These are phyloP conservation scores for Paspalum notatum DNA, from an alignment of 176 grass and related monocot species.

Conservation along the genomic window DNA sequence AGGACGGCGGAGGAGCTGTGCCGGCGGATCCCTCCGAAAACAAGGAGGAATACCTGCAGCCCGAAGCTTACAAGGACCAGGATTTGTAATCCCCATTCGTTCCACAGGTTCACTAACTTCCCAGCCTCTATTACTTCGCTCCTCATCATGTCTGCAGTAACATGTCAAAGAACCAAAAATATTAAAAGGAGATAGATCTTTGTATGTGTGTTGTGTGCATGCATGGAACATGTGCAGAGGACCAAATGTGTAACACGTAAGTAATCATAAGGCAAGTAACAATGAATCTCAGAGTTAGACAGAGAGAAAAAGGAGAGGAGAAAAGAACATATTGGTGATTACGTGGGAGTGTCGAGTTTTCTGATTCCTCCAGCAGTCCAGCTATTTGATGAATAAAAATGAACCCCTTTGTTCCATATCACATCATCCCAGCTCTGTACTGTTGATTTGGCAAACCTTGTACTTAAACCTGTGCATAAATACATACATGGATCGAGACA, in stretches of 20 bases:
- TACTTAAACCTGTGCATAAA: no score
- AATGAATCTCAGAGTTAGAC: no score
- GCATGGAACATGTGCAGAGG: background rate
- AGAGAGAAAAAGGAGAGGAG: background rate
- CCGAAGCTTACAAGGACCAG: slow-evolving; percentile 32
- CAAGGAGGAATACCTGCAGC: slow-evolving; percentile 31
- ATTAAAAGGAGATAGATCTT: background rate
- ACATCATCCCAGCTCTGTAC: slow-evolving; percentile 53
- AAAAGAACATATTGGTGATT: background rate
- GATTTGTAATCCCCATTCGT: slow-evolving; percentile 36
- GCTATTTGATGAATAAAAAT: background rate
- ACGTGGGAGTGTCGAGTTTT: slow-evolving; percentile 61
- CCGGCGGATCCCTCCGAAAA: slow-evolving; percentile 26
- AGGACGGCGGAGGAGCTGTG: background rate
- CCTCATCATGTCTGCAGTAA: slow-evolving; percentile 19
- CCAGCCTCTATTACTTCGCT: background rate
- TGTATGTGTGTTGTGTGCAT: background rate
- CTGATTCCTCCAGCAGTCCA: slow-evolving; percentile 54
- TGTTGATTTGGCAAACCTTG: slow-evolving; percentile 50
- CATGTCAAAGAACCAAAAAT: background rate
- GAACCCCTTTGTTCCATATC: slow-evolving; percentile 48
- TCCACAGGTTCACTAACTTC: slow-evolving; percentile 14
- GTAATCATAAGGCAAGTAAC: background rate
- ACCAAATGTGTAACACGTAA: background rate
- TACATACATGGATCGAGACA: no score